These are phyloP conservation scores for Xylaria arbuscula DNA, from an alignment of 2,329 filamentous ascomycete species.

Conservation along the genomic window DNA sequence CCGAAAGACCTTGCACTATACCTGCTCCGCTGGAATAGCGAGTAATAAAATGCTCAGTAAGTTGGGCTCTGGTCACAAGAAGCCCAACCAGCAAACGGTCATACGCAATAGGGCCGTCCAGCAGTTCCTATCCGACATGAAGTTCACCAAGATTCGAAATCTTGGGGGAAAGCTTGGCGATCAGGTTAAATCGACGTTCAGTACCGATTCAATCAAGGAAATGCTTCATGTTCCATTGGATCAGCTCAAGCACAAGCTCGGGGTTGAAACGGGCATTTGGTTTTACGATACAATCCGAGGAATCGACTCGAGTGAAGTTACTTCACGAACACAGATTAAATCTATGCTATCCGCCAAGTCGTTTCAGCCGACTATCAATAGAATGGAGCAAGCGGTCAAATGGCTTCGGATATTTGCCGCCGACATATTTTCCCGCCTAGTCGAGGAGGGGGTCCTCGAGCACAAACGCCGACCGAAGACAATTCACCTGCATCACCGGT, in stretches of 20 bases:
- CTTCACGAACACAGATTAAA: slow-evolving; percentile 91
- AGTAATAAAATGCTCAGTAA: slow-evolving; percentile 97
- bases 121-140: slow-evolving; percentile 84
- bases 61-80: slow-evolving; percentile 89
- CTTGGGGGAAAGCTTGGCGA: slow-evolving; percentile 96
- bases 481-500: slow-evolving; percentile 84
- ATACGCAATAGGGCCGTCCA: slow-evolving; percentile 85
- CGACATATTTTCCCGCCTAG: slow-evolving; percentile 88
- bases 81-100: slow-evolving; percentile 95
- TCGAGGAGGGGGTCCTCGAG: slow-evolving; percentile 90
- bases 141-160: slow-evolving; percentile 94
- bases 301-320: slow-evolving; percentile 88
- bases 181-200: slow-evolving; percentile 82
- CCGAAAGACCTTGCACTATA: slow-evolving; percentile 79
- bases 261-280: slow-evolving; percentile 87
- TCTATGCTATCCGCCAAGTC: slow-evolving; percentile 98
- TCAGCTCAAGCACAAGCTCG: slow-evolving; percentile 80
- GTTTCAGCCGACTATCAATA: slow-evolving; percentile 85
- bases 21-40: slow-evolving; percentile 89
- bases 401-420: slow-evolving; percentile 94
- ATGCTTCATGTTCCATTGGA: slow-evolving; percentile 78
- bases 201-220: slow-evolving; percentile 81
- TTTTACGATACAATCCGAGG: slow-evolving; percentile 87
- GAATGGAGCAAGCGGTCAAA: slow-evolving; percentile 77
- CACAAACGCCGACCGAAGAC: slow-evolving; percentile 87